These are phyloP conservation scores for Kokia cookei DNA, from an alignment of 441 rosid genomes.

Conservation along the genomic window DNA sequence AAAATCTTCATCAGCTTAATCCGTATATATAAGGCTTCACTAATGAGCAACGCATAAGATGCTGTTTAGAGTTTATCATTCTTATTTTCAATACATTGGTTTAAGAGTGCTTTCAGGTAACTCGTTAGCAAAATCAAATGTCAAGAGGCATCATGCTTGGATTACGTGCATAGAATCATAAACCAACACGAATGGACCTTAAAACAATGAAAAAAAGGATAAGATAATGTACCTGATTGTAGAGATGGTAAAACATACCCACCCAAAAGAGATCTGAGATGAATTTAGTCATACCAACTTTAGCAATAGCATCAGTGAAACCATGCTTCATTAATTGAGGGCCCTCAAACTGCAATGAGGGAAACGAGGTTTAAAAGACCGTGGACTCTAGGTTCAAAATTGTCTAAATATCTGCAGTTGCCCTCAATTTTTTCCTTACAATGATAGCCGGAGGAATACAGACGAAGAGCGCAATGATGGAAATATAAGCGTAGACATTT, in stretches of 20 bases:
- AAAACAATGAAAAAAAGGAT: background rate
- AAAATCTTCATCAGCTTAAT: background rate
- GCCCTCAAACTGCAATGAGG: slow-evolving; percentile 64
- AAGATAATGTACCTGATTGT: slow-evolving; percentile 62
- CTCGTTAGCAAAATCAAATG: background rate
- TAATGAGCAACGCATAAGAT: background rate
- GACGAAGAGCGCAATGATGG: slow-evolving; percentile 82
- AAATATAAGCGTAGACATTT: slow-evolving; percentile 82
- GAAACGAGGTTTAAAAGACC: background rate
- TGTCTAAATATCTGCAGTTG: background rate
- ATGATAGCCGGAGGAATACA: slow-evolving; percentile 87
- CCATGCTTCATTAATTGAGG: slow-evolving; percentile 74
- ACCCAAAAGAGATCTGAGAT: slow-evolving; percentile 91
- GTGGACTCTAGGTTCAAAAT: background rate
- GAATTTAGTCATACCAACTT: slow-evolving; percentile 80
- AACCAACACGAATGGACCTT: background rate
- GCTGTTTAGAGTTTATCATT: background rate
- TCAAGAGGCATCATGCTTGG: background rate
- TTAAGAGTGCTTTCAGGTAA: background rate
- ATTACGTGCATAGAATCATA: background rate
- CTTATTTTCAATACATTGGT: background rate
- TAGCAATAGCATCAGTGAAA: slow-evolving; percentile 63
- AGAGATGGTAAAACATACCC: slow-evolving; percentile 94
- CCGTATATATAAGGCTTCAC: background rate
- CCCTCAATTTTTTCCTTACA: slow-evolving; percentile 36